Evolutionary conservation across 2,329 filamentous ascomycete species (phyloP), one percentile per base, ranked within the genome.

Genomic region (Epichloe brachyelytri): DNA sequence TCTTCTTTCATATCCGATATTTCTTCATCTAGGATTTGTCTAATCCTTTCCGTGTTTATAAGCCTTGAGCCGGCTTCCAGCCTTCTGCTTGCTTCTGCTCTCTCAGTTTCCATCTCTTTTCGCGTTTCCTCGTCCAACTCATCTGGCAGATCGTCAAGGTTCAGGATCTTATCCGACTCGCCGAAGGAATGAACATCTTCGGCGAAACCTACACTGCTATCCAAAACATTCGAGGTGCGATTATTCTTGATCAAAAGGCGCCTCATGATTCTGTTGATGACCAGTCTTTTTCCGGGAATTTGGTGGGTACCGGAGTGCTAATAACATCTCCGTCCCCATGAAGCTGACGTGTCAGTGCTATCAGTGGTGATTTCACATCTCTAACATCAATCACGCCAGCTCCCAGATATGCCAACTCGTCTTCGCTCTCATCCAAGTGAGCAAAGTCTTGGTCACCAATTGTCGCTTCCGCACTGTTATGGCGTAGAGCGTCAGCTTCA

Each of bases 61-160:
- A 37, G 46, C 36, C 10, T 68, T 64, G 12, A 82, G 64, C 14
- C 41, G 14, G 22, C 40, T 34, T 15, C 46, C 38, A 12, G 45
- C 43, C 30, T 39, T 46, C 41, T 54, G 36, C 14, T 11, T 47
- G 52, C 20, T 57, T 58, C 11, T 20, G 50, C 34, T 37, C 54
- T 36, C 49, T 69, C 66, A 40, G 68, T 65, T 44, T 82, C 73
- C 10, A 86, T 83, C 59, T 86, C 83, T 43, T 66, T 67, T 69
- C 74, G 76, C 0, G 78, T 83, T 37, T 78, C 73, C 11, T 75
- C 70, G 57, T 86, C 82, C 3, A 60, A 51, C 3, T 59, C 59
- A 4, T 64, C 61, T 6, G 62, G 55, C 3, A 66, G 43, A 39
- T 65, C 62, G n/a, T 57, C 56, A 5, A 65, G 49, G 54, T 75